A percentile compares a stretch with the other conserved stretches of the same genome.
These are phyloP conservation scores for Podospora pseudoanserina DNA, from an alignment of 495 filamentous ascomycete genomes.

Conservation along the genomic window DNA sequence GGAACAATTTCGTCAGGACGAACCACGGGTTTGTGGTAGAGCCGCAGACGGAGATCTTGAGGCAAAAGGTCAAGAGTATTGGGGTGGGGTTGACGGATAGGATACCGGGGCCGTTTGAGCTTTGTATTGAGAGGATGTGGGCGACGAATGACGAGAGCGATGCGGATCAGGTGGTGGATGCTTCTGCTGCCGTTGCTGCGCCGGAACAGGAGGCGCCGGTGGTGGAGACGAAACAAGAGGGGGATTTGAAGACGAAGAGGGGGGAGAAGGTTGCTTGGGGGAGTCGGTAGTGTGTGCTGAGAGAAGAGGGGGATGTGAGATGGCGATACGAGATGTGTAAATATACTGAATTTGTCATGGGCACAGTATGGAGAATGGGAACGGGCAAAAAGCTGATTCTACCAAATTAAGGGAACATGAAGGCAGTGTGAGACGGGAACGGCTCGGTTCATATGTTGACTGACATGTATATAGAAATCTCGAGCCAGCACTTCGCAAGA, in stretches of 20 bases:
- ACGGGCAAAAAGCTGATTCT: conserved; percentile 12
- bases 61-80: conserved; percentile 76
- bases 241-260: conserved; percentile 45
- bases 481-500: no score
- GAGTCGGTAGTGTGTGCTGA: conserved; percentile 15
- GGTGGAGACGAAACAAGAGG: conserved; percentile 20
- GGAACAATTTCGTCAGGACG: conserved; percentile 90
- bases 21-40: conserved; percentile 87
- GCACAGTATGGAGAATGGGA: not conserved
- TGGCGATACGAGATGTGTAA: not conserved
- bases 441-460: no score
- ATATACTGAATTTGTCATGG: not conserved
- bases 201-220: not conserved
- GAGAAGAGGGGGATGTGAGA: not conserved
- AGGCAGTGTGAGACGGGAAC: not conserved
- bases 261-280: conserved; percentile 46
- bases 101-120: conserved; percentile 78
- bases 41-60: conserved; percentile 82
- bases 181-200: conserved; percentile 11
- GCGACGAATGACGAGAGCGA: conserved; percentile 58
- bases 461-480: no score
- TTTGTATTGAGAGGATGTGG: conserved; percentile 83
- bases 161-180: conserved; percentile 29
- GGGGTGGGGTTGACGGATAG: conserved; percentile 88
- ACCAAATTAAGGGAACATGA: not conserved